Conservation (phyloP, 148 eudicot species). For the Fagopyrum esculentum region DNA sequence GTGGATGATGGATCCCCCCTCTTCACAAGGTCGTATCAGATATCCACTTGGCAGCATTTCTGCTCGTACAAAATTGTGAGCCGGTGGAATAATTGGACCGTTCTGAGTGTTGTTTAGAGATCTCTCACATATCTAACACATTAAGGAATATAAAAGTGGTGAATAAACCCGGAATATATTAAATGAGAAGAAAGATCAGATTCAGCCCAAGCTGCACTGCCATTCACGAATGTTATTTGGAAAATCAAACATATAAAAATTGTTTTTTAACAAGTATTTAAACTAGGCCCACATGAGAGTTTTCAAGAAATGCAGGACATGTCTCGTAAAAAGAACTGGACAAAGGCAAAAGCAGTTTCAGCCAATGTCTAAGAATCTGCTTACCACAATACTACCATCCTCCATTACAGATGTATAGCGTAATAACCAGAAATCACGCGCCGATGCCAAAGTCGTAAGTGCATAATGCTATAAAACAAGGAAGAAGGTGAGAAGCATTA, state of each 20-base stretch:
- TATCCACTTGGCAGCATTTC: conserved; percentile 80
- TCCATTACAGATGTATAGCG: conserved; percentile 77
- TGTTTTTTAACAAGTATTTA: too few species aligned
- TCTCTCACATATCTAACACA: conserved; percentile 64
- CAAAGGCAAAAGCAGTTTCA: not conserved
- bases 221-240: not conserved
- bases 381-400: conserved; percentile 92
- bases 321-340: not conserved
- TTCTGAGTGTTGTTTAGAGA: conserved; percentile 85
- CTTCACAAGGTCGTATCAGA: not conserved
- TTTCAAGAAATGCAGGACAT: not conserved
- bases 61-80: conserved; percentile 70
- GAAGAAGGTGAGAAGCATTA: not conserved
- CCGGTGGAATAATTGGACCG: conserved; percentile 83
- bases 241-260: too few species aligned
- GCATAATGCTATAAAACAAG: conserved; percentile 58
- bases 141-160: not conserved
- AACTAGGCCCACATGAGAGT: too few species aligned
- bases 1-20: too few species aligned
- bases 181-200: too few species aligned
- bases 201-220: too few species aligned
- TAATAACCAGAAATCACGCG: conserved; percentile 86
- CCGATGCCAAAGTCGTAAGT: conserved; percentile 84
- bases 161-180: too few species aligned
- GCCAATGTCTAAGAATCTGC: not conserved